Evolutionary conservation across 2,329 filamentous ascomycete species (phyloP).

Genomic region (Tolypocladium ophioglossoides): DNA sequence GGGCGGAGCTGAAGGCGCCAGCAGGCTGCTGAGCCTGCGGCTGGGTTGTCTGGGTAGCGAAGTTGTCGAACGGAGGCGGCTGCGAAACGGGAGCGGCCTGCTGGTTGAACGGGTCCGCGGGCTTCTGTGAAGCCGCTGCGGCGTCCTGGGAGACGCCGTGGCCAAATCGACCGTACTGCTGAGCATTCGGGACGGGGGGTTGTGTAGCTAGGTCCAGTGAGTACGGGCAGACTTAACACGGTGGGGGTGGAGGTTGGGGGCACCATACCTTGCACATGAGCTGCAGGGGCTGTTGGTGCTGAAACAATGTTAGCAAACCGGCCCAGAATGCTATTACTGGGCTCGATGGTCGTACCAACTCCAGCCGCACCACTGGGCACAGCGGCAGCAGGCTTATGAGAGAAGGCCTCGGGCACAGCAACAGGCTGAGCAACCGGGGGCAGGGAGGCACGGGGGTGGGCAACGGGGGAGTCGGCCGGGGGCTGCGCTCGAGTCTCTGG

Average conservation of each 20-base stretch:
- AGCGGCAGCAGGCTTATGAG: constrained; percentile 42
- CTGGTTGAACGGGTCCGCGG: constrained; percentile 78
- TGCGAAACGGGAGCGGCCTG: constrained; percentile 44
- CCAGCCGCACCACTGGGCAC: constrained; percentile 26
- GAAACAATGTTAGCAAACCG: not conserved
- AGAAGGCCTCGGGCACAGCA: constrained; percentile 43
- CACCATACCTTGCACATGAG: constrained; percentile 16
- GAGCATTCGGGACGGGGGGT: constrained; percentile 45
- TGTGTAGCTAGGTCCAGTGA: constrained; percentile 22
- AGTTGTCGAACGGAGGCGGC: constrained; percentile 49
- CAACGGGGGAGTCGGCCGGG: constrained; percentile 82
- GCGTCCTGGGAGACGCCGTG: constrained; percentile 52
- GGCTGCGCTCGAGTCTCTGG: constrained; percentile 89
- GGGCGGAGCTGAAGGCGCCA: constrained; percentile 61
- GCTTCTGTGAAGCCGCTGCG: constrained; percentile 56
- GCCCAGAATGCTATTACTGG: constrained; percentile 5
- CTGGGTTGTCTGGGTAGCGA: constrained; percentile 48
- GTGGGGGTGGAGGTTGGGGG: not conserved
- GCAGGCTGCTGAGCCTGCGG: constrained; percentile 47
- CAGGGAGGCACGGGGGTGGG: constrained; percentile 75
- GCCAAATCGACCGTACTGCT: constrained; percentile 61
- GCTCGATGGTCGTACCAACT: constrained; percentile 17
- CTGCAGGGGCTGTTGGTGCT: constrained; percentile 11
- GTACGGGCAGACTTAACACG: not conserved
- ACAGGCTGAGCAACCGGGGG: constrained; percentile 57